A percentile compares a stretch with the other conserved stretches of the same genome.
These are phyloP conservation scores for Acacia pycnantha DNA, from an alignment of 331 rosid species.

Conservation along the genomic window DNA sequence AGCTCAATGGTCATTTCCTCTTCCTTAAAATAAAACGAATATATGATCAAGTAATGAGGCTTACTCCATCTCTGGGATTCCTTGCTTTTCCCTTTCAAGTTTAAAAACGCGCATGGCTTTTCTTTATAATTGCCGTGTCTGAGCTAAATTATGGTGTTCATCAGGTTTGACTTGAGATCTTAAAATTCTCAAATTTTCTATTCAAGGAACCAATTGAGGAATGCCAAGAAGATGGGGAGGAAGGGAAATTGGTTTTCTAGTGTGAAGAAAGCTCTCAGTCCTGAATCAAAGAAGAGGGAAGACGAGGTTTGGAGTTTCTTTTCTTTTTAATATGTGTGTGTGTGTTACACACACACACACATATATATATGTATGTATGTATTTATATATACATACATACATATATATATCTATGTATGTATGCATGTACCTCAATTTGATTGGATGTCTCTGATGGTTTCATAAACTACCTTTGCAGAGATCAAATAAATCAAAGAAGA, in stretches of 20 bases:
- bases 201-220: slow-evolving; percentile 47
- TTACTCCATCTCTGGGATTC: not conserved
- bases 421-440: not conserved
- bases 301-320: slow-evolving; percentile 54
- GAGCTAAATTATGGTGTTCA: slow-evolving; percentile 13
- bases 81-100: slow-evolving; percentile 24
- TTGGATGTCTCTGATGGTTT: slow-evolving; percentile 30
- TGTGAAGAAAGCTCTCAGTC: slow-evolving; percentile 95
- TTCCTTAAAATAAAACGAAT: not conserved
- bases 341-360: too few relatives aligned
- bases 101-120: not conserved
- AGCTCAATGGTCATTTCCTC: slow-evolving; percentile 16
- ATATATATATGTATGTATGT: too few relatives aligned
- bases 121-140: slow-evolving; percentile 6
- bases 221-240: slow-evolving; percentile 85
- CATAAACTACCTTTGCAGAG: slow-evolving; percentile 40
- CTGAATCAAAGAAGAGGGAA: slow-evolving; percentile 74
- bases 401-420: too few relatives aligned
- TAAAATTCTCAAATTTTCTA: slow-evolving; percentile 18
- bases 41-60: not conserved
- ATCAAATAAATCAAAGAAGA: slow-evolving; percentile 73
- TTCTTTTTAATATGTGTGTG: not conserved
- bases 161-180: slow-evolving; percentile 26
- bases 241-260: slow-evolving; percentile 91
- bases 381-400: not conserved